These are phyloP conservation scores for Penicillium cosmopolitanum DNA, from an alignment of 495 filamentous ascomycete species.

Conservation along the genomic window DNA sequence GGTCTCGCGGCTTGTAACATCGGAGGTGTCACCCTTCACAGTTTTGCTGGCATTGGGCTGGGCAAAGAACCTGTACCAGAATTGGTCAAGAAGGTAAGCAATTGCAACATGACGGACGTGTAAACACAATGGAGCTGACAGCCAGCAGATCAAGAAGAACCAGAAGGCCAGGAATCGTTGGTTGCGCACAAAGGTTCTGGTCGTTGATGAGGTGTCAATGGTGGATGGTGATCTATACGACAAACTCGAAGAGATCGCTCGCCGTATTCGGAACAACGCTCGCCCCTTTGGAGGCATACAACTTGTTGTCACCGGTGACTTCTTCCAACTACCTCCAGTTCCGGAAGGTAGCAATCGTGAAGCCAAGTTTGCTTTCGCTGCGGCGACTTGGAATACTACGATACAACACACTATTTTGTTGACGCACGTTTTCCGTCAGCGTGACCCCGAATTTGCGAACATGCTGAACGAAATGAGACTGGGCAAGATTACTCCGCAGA, in stretches of 20 bases:
- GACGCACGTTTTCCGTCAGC: conserved; percentile 95
- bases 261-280: conserved; percentile 80
- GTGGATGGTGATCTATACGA: conserved; percentile 97
- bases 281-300: conserved; percentile 95
- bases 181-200: conserved; percentile 81
- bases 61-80: conserved; percentile 85
- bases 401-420: conserved; percentile 95
- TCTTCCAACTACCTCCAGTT: conserved; percentile 95
- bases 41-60: conserved; percentile 92
- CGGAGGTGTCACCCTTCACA: conserved; percentile 92
- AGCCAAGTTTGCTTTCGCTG: conserved; percentile 90
- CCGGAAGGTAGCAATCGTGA: conserved; percentile 70
- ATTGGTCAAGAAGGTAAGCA: conserved; percentile 73
- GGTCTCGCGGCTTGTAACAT: conserved; percentile 97
- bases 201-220: conserved; percentile 98
- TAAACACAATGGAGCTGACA: conserved; percentile 15
- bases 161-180: conserved; percentile 85
- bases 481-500: conserved; percentile 71
- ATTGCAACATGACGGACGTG: background rate
- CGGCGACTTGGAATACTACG: conserved; percentile 84
- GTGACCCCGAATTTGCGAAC: conserved; percentile 85
- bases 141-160: conserved; percentile 71
- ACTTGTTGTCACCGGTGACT: conserved; percentile 93
- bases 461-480: conserved; percentile 99
- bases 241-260: conserved; percentile 89